Percentiles rank a stretch among this genome's conserved stretches.
phyloP scores from a whole-genome alignment of 768 basidiomycete genomes.

The Coprinellus micaceus region DNA sequence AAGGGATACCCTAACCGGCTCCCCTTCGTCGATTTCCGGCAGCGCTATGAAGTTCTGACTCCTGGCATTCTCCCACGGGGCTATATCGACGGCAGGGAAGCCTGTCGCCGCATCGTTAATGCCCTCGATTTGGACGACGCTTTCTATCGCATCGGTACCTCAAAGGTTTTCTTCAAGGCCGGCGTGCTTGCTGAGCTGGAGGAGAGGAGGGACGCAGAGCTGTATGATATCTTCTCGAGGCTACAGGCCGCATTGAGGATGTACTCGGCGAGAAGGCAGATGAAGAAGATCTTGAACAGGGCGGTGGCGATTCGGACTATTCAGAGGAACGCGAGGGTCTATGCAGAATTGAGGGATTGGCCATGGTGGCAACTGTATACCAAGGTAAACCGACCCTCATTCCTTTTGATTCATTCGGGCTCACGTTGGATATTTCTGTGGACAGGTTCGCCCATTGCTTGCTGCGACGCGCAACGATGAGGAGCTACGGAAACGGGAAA shows the following conservation, averaged over 20 bases:
- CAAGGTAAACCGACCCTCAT: constrained; percentile 47
- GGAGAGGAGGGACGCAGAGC: constrained; percentile 81
- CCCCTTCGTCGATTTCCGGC: constrained; percentile 95
- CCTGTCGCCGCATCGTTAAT: constrained; percentile 86
- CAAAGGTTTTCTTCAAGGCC: constrained; percentile 99
- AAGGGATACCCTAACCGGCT: constrained; percentile 96
- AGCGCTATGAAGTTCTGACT: constrained; percentile 93
- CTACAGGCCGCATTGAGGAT: constrained; percentile 84
- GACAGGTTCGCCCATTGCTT: constrained; percentile 84
- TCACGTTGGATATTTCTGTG: constrained; percentile 4
- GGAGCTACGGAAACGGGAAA: constrained; percentile 82
- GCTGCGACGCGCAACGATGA: constrained; percentile 92
- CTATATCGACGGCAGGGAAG: constrained; percentile 97
- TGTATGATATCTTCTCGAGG: constrained; percentile 85
- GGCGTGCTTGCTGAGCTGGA: constrained; percentile 95
- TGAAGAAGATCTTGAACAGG: constrained; percentile 92
- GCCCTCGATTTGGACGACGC: constrained; percentile 83
- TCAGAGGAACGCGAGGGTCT: constrained; percentile 90
- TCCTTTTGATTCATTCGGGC: constrained; percentile 1
- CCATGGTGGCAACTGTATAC: constrained; percentile 99
- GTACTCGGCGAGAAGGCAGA: constrained; percentile 84
- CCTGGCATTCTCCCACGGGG: constrained; percentile 91
- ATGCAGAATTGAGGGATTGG: constrained; percentile 89
- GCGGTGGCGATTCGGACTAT: constrained; percentile 89
- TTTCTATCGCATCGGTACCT: constrained; percentile 87